phyloP scores from a whole-genome alignment of 2,329 filamentous ascomycete genomes.

The Stemphylium vesicarium region DNA sequence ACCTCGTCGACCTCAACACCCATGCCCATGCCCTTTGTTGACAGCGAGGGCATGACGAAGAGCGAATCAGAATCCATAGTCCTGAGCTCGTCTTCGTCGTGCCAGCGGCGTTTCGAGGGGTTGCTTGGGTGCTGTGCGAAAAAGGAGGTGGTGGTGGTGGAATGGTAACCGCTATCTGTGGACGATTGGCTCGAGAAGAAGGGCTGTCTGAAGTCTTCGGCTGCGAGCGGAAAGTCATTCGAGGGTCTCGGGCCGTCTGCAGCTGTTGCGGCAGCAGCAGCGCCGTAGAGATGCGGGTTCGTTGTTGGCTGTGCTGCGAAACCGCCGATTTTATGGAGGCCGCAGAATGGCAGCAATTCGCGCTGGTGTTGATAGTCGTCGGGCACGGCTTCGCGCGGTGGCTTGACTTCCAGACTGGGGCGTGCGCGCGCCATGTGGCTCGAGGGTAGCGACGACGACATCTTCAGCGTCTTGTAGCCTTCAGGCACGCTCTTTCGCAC shows the following conservation, averaged over 20 bases:
- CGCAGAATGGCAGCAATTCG: slow-evolving; percentile 82
- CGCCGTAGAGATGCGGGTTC: slow-evolving; percentile 41
- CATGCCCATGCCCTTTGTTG: slow-evolving; percentile 14
- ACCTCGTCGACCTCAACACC: slow-evolving; percentile 38
- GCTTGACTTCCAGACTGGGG: slow-evolving; percentile 30
- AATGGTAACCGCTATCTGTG: slow-evolving; percentile 34
- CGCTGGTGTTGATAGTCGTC: slow-evolving; percentile 46
- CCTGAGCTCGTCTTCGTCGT: slow-evolving; percentile 44
- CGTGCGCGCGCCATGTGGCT: slow-evolving; percentile 35
- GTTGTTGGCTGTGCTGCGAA: slow-evolving; percentile 64
- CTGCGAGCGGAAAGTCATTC: slow-evolving; percentile 39
- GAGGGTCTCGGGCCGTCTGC: slow-evolving; percentile 34
- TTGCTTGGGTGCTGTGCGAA: slow-evolving; percentile 33
- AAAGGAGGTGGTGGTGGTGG: slow-evolving; percentile 23
- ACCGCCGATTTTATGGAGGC: slow-evolving; percentile 77
- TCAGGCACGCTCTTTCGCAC: slow-evolving; percentile 91
- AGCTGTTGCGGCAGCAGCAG: slow-evolving; percentile 13
- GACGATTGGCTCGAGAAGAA: slow-evolving; percentile 42
- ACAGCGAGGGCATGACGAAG: slow-evolving; percentile 28
- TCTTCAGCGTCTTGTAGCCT: slow-evolving; percentile 82
- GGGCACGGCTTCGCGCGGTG: slow-evolving; percentile 29
- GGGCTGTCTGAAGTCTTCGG: slow-evolving; percentile 43
- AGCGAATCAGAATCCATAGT: slow-evolving; percentile 36
- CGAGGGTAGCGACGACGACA: slow-evolving; percentile 26
- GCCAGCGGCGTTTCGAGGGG: slow-evolving; percentile 52